Evolutionary conservation across 73 alveolate species (phyloP).

Genomic region (Blepharisma stoltei): DNA sequence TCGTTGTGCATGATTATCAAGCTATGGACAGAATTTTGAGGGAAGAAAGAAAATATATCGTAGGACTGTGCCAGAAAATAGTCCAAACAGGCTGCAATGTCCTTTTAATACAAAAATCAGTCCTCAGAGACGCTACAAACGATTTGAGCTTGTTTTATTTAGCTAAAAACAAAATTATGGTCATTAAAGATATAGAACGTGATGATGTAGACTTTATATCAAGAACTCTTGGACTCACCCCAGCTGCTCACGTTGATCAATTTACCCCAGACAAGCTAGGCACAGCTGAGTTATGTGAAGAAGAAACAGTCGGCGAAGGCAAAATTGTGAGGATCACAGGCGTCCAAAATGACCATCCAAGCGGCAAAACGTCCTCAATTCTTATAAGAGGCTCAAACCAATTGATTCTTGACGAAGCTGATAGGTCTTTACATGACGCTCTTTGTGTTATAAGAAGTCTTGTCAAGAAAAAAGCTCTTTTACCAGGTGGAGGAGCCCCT

Average conservation of each 20-base stretch:
- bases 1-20: conserved; percentile 88
- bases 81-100: conserved; percentile 97
- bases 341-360: not conserved
- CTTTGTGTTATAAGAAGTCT: conserved; percentile 98
- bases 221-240: conserved; percentile 48
- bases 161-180: conserved; percentile 98
- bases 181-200: conserved; percentile 96
- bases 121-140: conserved; percentile 97
- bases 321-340: conserved; percentile 63
- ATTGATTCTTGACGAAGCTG: conserved; percentile 93
- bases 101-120: conserved; percentile 93
- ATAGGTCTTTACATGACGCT: conserved; percentile 99
- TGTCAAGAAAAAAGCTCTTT: conserved; percentile 96
- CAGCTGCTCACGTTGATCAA: conserved; percentile 97
- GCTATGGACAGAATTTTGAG: conserved; percentile 98
- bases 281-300: conserved; percentile 83
- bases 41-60: conserved; percentile 96
- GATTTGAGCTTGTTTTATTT: conserved; percentile 96
- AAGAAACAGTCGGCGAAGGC: conserved; percentile 84
- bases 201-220: conserved; percentile 97
- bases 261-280: conserved; percentile 97
- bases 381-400: conserved; percentile 96
- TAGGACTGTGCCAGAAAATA: conserved; percentile 49
- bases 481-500: conserved; percentile 99
- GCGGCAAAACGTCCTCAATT: conserved; percentile 87